A percentile compares a stretch with the other conserved stretches of the same genome.
Conservation (phyloP, 345 rosid species). For the Rhizophora apiculata region DNA sequence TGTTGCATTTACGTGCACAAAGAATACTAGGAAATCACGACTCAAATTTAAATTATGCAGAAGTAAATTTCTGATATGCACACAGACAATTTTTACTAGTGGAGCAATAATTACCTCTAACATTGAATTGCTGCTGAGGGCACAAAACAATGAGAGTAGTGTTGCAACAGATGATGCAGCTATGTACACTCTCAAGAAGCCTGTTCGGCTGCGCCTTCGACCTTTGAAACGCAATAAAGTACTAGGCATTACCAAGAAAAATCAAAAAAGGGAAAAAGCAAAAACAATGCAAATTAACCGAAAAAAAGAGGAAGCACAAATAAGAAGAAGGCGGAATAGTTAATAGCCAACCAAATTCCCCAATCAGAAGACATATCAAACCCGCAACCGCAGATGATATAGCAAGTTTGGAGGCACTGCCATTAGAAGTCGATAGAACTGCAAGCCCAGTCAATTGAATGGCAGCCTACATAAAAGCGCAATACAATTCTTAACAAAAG, state of each 20-base stretch:
- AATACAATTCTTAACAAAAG: neutral
- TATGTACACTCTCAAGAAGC: constrained; percentile 46
- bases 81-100: neutral
- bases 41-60: neutral
- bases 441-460: constrained; percentile 36
- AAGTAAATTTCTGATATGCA: neutral
- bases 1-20: too few relatives aligned
- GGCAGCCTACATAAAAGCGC: constrained; percentile 35
- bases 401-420: constrained; percentile 15
- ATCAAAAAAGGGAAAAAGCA: neutral
- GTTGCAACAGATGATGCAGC: constrained; percentile 35
- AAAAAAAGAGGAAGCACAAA: neutral
- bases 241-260: neutral
- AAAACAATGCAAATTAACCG: constrained; percentile 3
- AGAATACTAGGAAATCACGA: neutral
- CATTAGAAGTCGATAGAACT: constrained; percentile 23
- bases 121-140: constrained; percentile 33
- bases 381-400: constrained; percentile 42
- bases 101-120: constrained; percentile 38
- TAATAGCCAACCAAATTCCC: constrained; percentile 50
- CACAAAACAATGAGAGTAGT: constrained; percentile 35
- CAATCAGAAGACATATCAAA: constrained; percentile 43
- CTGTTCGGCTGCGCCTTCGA: constrained; percentile 49
- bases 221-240: constrained; percentile 34
- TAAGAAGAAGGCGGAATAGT: neutral